Base-by-base conservation (phyloP, 179 eudicot genomes). In the Silene noctiflora region DNA sequence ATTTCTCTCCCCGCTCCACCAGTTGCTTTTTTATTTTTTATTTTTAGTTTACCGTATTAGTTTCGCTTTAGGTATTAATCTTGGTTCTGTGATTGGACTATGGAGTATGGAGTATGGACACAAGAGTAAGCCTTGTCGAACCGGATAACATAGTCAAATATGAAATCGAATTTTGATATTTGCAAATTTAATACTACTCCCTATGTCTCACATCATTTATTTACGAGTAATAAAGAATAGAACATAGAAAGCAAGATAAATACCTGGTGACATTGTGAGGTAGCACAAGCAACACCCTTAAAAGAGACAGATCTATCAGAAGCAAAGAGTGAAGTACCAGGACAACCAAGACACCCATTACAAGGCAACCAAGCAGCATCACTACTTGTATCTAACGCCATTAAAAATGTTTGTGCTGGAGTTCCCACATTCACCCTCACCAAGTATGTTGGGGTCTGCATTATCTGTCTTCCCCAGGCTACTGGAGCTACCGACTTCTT, bases 281-380 rank as follows among this genome's bases (percentile, higher is more conserved):
- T 77, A 0, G 80, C 66, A 75, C 97, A 91, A 12, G 65, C 69
- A 70, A 90, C 67, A 8, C 76, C 69, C 77, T 71, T 80, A 71
- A 77, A 90, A n/a, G 90, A 84, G 24, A 88, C 60, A 6, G 97
- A 90, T 70, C 76, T 84, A 22, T 71, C 68, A 6, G 91, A 6
- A 19, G 76, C 82, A 76, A 88, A 87, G 17, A 81, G 56, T n/a
- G 86, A 22, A 44, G 88, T 29, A 17, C 86, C 79, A 22, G 74
- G 79, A 62, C 97, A 91, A 4, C 94, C 94, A 48, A 79, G 72
- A 64, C 94, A 89, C 5, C 91, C 94, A 24, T 62, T 51, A 76
- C 94, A 91, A 2, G 97, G 97, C 60, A 90, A 78, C 91, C 89
- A 91, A 27, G 94, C 92, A 25, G 85, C 86, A 69, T 91, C 97